Conservation (phyloP, 1,284 basidiomycete genomes). For the Cutaneotrichosporon daszewskae region DNA sequence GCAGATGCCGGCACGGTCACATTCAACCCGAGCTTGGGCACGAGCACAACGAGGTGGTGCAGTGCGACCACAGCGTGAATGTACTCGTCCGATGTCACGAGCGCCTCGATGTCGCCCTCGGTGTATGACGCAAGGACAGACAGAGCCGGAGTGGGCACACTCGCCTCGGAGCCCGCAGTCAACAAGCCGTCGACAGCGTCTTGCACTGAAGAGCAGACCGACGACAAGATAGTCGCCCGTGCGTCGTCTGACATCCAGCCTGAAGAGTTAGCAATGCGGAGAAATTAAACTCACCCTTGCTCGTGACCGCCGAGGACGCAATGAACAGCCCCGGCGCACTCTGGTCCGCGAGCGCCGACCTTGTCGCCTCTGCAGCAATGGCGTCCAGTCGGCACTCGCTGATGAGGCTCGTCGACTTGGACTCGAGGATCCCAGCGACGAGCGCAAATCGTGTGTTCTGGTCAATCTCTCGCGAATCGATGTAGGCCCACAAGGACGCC, state of each 20-base stretch:
- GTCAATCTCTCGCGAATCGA: constrained; percentile 11
- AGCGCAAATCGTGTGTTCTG: constrained; percentile 22
- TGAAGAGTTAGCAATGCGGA: background rate
- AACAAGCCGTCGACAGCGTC: constrained; percentile 48
- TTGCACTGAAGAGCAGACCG: constrained; percentile 50
- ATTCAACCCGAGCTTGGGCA: constrained; percentile 21
- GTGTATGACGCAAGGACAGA: constrained; percentile 36
- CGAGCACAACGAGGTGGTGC: constrained; percentile 34
- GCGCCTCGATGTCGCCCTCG: constrained; percentile 15
- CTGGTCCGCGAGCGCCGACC: constrained; percentile 22
- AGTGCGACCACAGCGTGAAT: constrained; percentile 28
- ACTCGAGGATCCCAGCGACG: constrained; percentile 7
- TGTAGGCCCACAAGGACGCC: constrained; percentile 9
- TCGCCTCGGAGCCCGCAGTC: background rate
- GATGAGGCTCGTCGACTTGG: constrained; percentile 11
- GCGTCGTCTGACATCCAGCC: constrained; percentile 25
- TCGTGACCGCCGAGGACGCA: constrained; percentile 11
- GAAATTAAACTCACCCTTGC: constrained; percentile 1
- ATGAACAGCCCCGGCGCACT: constrained; percentile 15
- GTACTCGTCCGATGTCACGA: constrained; percentile 29
- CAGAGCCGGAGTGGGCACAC: constrained; percentile 14
- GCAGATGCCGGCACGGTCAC: constrained; percentile 3
- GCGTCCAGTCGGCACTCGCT: constrained; percentile 21
- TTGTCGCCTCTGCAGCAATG: constrained; percentile 29
- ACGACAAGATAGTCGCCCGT: constrained; percentile 26